Base-by-base conservation (phyloP, 2,329 filamentous ascomycete genomes). In the Hypoxylon sp. region DNA sequence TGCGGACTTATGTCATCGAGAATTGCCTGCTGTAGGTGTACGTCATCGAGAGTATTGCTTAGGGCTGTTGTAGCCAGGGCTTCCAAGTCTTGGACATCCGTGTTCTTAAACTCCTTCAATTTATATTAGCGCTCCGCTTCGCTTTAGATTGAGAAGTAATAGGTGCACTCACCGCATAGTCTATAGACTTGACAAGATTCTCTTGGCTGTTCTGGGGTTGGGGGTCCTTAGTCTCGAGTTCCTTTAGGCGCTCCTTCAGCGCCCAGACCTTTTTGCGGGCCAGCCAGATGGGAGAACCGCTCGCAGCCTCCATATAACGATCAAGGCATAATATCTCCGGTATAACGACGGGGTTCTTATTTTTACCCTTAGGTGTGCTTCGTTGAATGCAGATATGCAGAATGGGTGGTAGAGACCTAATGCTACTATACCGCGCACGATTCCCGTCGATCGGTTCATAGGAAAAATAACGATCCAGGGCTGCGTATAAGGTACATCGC, bases 381-480 rank as follows among this genome's bases (percentile, higher is more conserved):
- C 96, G 90, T 76, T 97, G 93, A 32, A 99, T 93, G 71, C 94
- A 92, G 48, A 99, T 89, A 74, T 98, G 94, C 17, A 98, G 83
- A 32, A 99, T 88, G 0, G 94, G 94, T 0, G 96, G 94, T 10
- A 94, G 82, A n/a, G 85, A 85, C 68, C 87, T 88, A 68, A 97
- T 92, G 1, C 92, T 90, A 5, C 89, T 89, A 77, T 91, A 95
- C 63, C 79, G 88, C 80, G 75, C 87, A 74, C 75, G 82, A 76
- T 87, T 87, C 64, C 88, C 88, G 23, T 91, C 89, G 30, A 95
- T 87, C 28, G 90, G 87, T 73, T 96, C 91, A 50, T 91, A 87
- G 73, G 97, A 93, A 76, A 97, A 97, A 59, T 92, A 91, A 41
- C 90, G 90, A 73, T 97, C 93, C 2, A 99, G 87, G 1, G 94